These are phyloP conservation scores for Phoenix roebelenii DNA, from an alignment of 176 grass and related monocot species.

Conservation along the genomic window DNA sequence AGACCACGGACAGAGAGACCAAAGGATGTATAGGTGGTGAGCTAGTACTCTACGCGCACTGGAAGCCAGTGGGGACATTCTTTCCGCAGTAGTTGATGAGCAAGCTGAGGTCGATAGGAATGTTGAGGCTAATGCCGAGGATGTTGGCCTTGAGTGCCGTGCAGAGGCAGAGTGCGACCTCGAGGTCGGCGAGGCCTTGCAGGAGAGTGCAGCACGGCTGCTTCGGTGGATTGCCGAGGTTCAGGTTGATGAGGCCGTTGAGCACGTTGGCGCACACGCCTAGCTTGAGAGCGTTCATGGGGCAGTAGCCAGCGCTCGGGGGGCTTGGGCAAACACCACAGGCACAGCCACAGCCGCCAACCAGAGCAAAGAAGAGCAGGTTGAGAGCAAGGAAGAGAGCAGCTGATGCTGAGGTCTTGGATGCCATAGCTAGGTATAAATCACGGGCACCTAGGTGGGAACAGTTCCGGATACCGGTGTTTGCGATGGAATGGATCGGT, in stretches of 20 bases:
- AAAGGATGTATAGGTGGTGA: background rate
- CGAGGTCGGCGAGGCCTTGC: slow-evolving; percentile 54
- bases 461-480: too few relatives aligned
- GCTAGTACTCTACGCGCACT: slow-evolving; percentile 7
- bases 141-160: slow-evolving; percentile 31
- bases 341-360: background rate
- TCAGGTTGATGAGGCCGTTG: slow-evolving; percentile 41
- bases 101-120: slow-evolving; percentile 37
- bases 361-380: slow-evolving; percentile 48
- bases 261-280: slow-evolving; percentile 73
- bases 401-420: slow-evolving; percentile 25
- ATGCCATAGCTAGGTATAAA: slow-evolving; percentile 33
- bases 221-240: slow-evolving; percentile 48
- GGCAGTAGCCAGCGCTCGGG: slow-evolving; percentile 15
- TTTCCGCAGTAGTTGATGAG: slow-evolving; percentile 66
- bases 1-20: background rate
- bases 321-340: slow-evolving; percentile 2
- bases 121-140: slow-evolving; percentile 41
- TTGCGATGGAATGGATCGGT: too few relatives aligned
- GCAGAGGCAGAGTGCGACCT: slow-evolving; percentile 40
- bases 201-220: slow-evolving; percentile 60
- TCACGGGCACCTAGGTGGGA: too few relatives aligned
- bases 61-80: slow-evolving; percentile 39
- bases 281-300: slow-evolving; percentile 48
- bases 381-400: slow-evolving; percentile 49